These are phyloP conservation scores for Hypomontagnella monticulosa DNA, from an alignment of 495 filamentous ascomycete species.

Conservation along the genomic window DNA sequence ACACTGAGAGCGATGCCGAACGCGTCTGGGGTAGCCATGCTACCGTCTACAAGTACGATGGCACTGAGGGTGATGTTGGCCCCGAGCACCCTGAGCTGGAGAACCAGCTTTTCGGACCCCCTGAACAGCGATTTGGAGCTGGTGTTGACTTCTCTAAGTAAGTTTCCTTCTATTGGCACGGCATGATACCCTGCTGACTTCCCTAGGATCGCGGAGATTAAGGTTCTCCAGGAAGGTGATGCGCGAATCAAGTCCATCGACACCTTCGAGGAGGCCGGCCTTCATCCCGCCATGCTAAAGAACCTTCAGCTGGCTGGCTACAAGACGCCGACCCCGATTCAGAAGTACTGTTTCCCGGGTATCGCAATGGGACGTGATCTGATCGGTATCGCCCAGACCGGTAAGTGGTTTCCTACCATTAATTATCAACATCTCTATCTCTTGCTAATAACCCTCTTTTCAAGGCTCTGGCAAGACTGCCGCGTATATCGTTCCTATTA, in stretches of 20 bases:
- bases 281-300: conserved; percentile 83
- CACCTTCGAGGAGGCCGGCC: conserved; percentile 77
- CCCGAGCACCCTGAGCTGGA: conserved; percentile 76
- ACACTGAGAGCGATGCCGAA: conserved; percentile 53
- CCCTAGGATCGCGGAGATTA: conserved; percentile 64
- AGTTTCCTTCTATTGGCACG: conserved; percentile 20
- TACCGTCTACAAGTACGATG: conserved; percentile 81
- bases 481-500: conserved; percentile 87
- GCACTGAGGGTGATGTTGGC: conserved; percentile 85
- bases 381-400: conserved; percentile 90
- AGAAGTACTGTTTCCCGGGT: conserved; percentile 82
- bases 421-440: not conserved
- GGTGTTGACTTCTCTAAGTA: conserved; percentile 62
- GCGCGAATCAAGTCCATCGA: conserved; percentile 62
- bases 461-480: conserved; percentile 95
- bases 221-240: conserved; percentile 68
- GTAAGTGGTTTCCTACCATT: conserved; percentile 60
- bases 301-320: conserved; percentile 77
- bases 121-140: conserved; percentile 47
- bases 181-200: not conserved
- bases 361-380: conserved; percentile 78
- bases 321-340: conserved; percentile 80
- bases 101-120: conserved; percentile 70
- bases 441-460: conserved; percentile 4
- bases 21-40: conserved; percentile 59